Evolutionary conservation across 306 rosid species (phyloP).

Genomic region (Geum urbanum): DNA sequence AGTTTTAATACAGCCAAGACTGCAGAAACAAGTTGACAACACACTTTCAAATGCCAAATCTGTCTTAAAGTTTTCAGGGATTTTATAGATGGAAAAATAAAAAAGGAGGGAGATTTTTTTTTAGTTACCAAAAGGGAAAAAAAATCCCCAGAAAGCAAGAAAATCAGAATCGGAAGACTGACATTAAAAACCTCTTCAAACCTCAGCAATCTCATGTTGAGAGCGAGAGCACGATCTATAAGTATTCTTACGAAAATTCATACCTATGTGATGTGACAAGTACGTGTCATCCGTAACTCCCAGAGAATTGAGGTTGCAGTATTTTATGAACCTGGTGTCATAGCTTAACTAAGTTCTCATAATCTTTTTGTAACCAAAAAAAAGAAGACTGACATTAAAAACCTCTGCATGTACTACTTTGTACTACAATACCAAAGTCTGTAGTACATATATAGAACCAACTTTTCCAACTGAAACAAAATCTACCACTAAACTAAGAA

Average conservation of each 20-base stretch:
- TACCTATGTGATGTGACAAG: too few relatives aligned
- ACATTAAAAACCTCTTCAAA: neutral
- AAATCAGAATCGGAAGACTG: neutral
- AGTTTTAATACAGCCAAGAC: neutral
- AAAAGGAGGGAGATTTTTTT: neutral
- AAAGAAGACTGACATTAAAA: neutral
- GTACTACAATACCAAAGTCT: constrained; percentile 3
- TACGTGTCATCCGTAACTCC: too few relatives aligned
- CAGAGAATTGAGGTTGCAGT: too few relatives aligned
- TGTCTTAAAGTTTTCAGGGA: neutral
- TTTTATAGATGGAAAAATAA: neutral
- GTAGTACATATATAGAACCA: constrained; percentile 19
- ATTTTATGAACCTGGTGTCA: too few relatives aligned
- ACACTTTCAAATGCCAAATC: neutral
- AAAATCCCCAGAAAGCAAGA: neutral
- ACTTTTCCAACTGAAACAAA: neutral
- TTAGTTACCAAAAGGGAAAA: neutral
- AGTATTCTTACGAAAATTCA: too few relatives aligned
- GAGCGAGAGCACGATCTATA: too few relatives aligned
- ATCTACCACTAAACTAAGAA: too few relatives aligned
- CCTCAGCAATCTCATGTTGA: too few relatives aligned
- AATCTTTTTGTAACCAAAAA: too few relatives aligned
- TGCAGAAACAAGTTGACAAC: neutral
- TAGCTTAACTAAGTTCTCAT: too few relatives aligned
- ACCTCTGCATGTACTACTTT: constrained; percentile 15